Evolutionary conservation across 192 early-diverging fungal genomes (phyloP), one percentile per base, ranked within the genome.

Genomic region (Podila epigama): DNA sequence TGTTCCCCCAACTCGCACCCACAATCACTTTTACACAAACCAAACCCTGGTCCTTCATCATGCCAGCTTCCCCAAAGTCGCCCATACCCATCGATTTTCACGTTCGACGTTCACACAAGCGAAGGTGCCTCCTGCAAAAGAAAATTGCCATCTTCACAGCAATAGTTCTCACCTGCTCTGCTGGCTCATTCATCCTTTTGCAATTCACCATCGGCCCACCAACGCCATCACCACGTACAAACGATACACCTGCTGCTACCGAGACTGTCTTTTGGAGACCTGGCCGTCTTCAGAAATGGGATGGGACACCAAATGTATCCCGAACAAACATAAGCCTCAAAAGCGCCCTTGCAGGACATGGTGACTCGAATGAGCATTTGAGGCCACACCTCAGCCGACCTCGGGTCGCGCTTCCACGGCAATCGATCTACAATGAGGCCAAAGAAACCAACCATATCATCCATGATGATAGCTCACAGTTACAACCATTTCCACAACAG

Each of bases 171-270:
- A 33, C 63, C 2, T 32, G 57, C 61, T 48, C 44, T 29, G 61
- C 69, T 41, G 60, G 69, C n/a, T 63, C 69, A 1, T 55, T 70
- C 10, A 5, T 70, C 25, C 16, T 70, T 15, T 55, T 63, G 7
- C 58, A 54, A 36, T 4, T 69, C 16, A 51, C 67, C 56, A 31
- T 28, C 42, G 25, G 13, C 33, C 56, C 22, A 51, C 51, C 31
- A 8, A 42, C 60, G 25, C 20, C 44, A 16, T 25, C 44, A 48
- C 7, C 7, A 48, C 5, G n/a, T n/a, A n/a, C n/a, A n/a, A n/a
- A 3, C n/a, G n/a, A 48, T 22, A 22, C 44, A 6, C 20, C 44
- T 1, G 44, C n/a, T 1, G 5, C 16, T 22, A 5, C 44, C n/a
- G 44, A 48, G 8, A 22, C 44, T 22, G 10, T 22, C 44, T 48